A percentile compares a stretch with the other conserved stretches of the same genome.
Evolutionary conservation across 2,329 filamentous ascomycete species (phyloP).

Genomic region (Grosmannia penicillata): DNA sequence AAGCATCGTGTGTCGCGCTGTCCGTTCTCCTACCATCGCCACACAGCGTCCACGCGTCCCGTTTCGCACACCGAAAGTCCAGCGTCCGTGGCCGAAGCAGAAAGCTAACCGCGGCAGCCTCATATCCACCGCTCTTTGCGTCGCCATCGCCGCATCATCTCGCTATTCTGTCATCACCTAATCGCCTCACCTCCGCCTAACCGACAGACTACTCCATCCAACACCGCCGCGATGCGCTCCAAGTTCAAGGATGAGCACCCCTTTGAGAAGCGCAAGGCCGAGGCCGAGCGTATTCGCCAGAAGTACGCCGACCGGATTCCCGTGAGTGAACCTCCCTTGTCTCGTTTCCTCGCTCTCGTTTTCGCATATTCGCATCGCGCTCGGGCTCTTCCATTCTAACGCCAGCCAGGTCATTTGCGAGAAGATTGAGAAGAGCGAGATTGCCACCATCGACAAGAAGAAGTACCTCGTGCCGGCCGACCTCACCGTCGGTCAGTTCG

Average conservation of each 20-base stretch:
- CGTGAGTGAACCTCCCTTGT: slow-evolving; percentile 42
- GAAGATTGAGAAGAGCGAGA: slow-evolving; percentile 98
- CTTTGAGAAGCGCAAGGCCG: slow-evolving; percentile 99
- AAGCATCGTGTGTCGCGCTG: no score
- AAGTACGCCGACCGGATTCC: slow-evolving; percentile 98
- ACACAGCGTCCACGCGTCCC: no score
- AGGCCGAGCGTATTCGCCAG: slow-evolving; percentile 97
- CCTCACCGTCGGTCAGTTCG: slow-evolving; percentile 92
- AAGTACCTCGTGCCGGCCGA: slow-evolving; percentile 98
- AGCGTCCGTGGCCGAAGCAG: no score
- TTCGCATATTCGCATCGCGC: not conserved
- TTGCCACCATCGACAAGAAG: slow-evolving; percentile 99
- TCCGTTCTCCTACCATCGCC: no score
- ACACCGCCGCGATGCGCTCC: slow-evolving; percentile 65
- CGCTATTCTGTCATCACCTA: not conserved
- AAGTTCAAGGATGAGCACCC: slow-evolving; percentile 99
- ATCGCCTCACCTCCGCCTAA: not conserved
- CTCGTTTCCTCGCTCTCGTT: slow-evolving; percentile 2
- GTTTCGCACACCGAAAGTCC: no score
- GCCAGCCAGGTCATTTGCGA: slow-evolving; percentile 80
- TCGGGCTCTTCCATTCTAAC: not conserved
- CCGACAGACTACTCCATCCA: no score
- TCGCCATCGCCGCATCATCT: not conserved
- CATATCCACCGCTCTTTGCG: no score
- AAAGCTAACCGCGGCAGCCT: no score